Evolutionary conservation across 1,284 basidiomycete genomes (phyloP).

Genomic region (Peniophora sp.): DNA sequence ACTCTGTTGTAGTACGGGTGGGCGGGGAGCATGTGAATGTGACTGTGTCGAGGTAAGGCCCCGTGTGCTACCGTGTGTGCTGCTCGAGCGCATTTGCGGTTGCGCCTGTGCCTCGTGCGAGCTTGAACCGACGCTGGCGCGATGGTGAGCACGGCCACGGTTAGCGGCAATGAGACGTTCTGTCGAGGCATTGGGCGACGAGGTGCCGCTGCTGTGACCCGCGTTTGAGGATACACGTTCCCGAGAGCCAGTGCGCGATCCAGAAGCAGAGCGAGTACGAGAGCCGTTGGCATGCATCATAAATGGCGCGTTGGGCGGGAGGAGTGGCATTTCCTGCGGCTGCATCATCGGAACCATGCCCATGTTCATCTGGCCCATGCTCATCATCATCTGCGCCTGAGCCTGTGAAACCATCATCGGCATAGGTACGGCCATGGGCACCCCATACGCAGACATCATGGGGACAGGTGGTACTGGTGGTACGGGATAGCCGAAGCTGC

Average conservation of each 20-base stretch:
- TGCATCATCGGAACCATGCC: constrained; percentile 22
- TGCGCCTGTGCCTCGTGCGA: not conserved
- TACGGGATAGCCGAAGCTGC: constrained; percentile 20
- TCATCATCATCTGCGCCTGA: constrained; percentile 14
- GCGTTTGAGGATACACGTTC: no score
- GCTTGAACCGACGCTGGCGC: not conserved
- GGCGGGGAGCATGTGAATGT: not conserved
- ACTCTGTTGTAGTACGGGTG: not conserved
- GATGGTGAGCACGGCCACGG: not conserved
- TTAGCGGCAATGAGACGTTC: not conserved
- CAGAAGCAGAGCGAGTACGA: constrained; percentile 8
- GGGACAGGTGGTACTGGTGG: constrained; percentile 23
- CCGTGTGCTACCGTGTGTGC: no score
- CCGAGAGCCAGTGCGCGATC: not conserved
- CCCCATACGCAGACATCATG: constrained; percentile 17
- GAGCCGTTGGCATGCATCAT: constrained; percentile 43
- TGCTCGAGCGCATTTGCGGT: not conserved
- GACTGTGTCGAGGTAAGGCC: no score
- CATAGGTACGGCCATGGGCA: constrained; percentile 15
- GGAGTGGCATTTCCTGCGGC: constrained; percentile 46
- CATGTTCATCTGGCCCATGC: constrained; percentile 17
- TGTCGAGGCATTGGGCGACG: not conserved
- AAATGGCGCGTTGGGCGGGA: constrained; percentile 69
- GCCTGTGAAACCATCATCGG: constrained; percentile 24
- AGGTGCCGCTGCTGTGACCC: not conserved